Conservation (phyloP, 768 basidiomycete species). For the Russula earlei region DNA sequence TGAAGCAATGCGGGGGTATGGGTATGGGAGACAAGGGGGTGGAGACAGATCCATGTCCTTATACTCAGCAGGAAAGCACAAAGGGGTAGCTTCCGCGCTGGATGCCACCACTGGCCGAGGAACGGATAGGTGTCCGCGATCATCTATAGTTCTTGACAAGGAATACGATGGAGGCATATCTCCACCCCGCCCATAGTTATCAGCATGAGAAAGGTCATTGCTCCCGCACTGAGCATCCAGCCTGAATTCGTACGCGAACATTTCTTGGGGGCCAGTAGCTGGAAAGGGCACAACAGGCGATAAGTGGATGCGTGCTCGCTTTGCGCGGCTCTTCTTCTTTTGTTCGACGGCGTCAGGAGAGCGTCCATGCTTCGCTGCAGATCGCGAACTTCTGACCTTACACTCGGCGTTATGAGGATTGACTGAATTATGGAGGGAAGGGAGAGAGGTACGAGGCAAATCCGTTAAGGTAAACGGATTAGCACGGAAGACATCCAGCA, state of each 20-base stretch:
- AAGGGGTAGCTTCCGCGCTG: not conserved
- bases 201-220: not conserved
- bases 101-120: not conserved
- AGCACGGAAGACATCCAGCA: conserved; percentile 20
- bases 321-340: conserved; percentile 11
- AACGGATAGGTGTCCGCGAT: not conserved
- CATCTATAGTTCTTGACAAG: not conserved
- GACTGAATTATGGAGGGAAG: not conserved
- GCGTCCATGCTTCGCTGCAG: conserved; percentile 2
- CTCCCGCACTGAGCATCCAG: not conserved
- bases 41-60: not conserved
- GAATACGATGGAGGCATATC: not conserved
- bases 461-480: conserved; percentile 7
- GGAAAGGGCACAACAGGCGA: conserved; percentile 12
- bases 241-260: conserved; percentile 19
- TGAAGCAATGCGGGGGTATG: not conserved
- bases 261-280: conserved; percentile 18
- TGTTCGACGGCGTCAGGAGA: conserved; percentile 3
- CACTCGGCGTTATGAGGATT: not conserved
- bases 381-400: not conserved
- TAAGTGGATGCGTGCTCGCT: conserved; percentile 13
- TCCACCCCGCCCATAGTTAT: not conserved
- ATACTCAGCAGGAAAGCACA: not conserved
- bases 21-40: not conserved
- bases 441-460: not conserved